Evolutionary conservation across 768 basidiomycete genomes (phyloP), one percentile per base, ranked within the genome.

Genomic region (Tephrocybe sp.): DNA sequence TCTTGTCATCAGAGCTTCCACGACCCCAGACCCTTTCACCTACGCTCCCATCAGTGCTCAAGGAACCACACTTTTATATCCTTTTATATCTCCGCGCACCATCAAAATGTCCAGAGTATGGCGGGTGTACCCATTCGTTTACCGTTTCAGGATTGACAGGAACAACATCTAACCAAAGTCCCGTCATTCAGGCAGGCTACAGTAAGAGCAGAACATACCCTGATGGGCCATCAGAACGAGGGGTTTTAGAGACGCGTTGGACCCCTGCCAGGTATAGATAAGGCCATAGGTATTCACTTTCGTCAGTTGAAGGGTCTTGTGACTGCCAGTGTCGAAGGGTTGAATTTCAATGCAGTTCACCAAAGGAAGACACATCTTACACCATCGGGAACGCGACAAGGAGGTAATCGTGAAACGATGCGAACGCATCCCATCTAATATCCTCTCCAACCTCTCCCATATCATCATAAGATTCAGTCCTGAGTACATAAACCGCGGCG

Each of bases 221-320:
- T 85, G 83, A 60, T 87, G 85, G 1, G 77, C 84, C n/a, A 78
- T 75, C 34, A 87, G 64, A 11, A 91, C 69, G 13, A 90, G 56
- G 0, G 90, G 89, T 61, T 88, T 86, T n/a, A 87, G 69, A 1
- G 71, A 66, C 10, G 63, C 50, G 55, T 88, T 74, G 3, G 77
- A 74, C 1, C 88, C 89, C 45, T 75, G 69, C 88, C 88, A 91
- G 42, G 81, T 77, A 60, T 80, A 88, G 7, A 88, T 64, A n/a
- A 91, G 72, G 0, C 80, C 89, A 56, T 86, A 88, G 0, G 80
- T 86, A 63, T 91, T 90, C 57, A 93, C 80, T 56, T 81, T 83
- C 8, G 82, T 83, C 51, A 87, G 72, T 24, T 73, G 60, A 37
- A 91, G 71, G 8, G 64, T 75, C n/a, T 70, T 41, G 62, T 88